Conservation (phyloP, 2,329 filamentous ascomycete species). For the Orbilia ellipsospora region DNA sequence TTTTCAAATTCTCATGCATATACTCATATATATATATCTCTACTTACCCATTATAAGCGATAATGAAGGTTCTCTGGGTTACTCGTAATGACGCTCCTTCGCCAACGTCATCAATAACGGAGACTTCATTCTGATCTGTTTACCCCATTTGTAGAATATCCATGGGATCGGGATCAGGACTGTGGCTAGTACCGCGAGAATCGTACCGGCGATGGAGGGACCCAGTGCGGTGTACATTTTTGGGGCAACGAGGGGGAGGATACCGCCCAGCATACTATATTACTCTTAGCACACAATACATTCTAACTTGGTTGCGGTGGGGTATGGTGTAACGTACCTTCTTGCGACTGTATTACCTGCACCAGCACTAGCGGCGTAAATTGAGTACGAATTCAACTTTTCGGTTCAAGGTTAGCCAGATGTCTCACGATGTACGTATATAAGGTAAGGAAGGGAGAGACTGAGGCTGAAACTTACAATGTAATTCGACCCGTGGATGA, state of each 20-base stretch:
- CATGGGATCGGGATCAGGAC: constrained; percentile 81
- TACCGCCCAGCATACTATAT: constrained; percentile 75
- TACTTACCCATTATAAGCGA: background rate
- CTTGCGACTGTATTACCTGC: constrained; percentile 82
- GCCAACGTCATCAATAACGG: constrained; percentile 63
- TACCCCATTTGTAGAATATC: constrained; percentile 76
- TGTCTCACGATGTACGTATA: background rate
- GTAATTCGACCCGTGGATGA: constrained; percentile 86
- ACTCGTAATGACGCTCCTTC: constrained; percentile 59
- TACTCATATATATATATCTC: no score
- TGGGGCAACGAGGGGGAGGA: constrained; percentile 78
- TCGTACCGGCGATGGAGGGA: constrained; percentile 62
- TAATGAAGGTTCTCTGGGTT: background rate
- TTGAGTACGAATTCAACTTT: constrained; percentile 71
- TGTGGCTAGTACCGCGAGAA: constrained; percentile 76
- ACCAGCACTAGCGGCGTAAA: constrained; percentile 83
- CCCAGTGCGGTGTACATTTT: constrained; percentile 76
- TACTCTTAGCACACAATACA: background rate
- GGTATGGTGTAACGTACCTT: constrained; percentile 38
- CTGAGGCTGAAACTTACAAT: constrained; percentile 66
- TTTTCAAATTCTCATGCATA: no score
- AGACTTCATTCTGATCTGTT: constrained; percentile 68
- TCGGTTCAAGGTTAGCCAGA: background rate
- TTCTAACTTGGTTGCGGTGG: background rate
- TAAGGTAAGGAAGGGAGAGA: background rate